Base-by-base conservation (phyloP, 805 yeast species). In the Wickerhamiella bombiphila region DNA sequence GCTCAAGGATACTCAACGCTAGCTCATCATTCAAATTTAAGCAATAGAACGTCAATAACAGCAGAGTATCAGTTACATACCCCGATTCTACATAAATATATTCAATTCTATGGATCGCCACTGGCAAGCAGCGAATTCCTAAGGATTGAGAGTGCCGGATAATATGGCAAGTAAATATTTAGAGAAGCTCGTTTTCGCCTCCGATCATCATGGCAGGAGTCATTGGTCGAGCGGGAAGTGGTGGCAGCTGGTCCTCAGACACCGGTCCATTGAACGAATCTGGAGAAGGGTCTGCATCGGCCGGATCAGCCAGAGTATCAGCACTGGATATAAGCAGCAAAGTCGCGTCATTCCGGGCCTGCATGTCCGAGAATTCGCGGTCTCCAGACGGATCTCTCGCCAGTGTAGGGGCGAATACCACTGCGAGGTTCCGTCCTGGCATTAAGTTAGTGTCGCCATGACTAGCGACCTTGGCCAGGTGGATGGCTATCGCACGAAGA, bases 331-430 rank as follows among this genome's bases (percentile, higher is more conserved):
- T 60, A 39, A 88, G 58, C 48, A 79, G 68, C 55, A 83, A 94
- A 3, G 91, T 77, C 20, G 76, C 73, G 28, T 72, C 77, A 46
- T 81, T 83, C 54, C 88, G 70, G 36, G 73, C 68, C 19, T 78
- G 79, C 80, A 83, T 82, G 56, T 91, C 97, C 38, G 65, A 52
- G 55, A 91, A 72, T 56, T 91, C 98, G 38, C 76, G 69, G 46
- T 79, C 83, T 5, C 93, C 86, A 29, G 74, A 68, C 42, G 67
- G 61, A 50, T 83, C 94, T 34, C 94, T 68, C 0, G 85, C 77
- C 32, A 91, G 60, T 5, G 95, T 83, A 3, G 98, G 97, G 1
- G 95, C 94, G 65, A 91, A 91, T 5, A 88, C 95, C 32, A 91
- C 82, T 0, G 94, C 76, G 37, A 91, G 59, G 51, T 91, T 85